phyloP scores from a whole-genome alignment of 164 flowering plant species.

The Chimonanthus praecox region DNA sequence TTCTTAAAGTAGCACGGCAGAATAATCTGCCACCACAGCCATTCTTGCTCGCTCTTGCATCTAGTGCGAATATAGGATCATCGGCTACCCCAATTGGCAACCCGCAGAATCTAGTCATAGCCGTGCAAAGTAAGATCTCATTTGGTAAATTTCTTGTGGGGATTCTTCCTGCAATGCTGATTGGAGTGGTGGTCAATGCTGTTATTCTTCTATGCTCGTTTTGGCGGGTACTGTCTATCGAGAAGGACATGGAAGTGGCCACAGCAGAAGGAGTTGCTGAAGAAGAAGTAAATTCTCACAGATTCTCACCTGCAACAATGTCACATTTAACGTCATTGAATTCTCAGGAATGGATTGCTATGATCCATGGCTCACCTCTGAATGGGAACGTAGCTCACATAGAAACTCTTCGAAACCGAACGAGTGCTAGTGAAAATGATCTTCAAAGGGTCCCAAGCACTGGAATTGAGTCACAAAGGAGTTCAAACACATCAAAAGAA shows the following conservation, averaged over 20 bases:
- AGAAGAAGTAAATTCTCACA: slow-evolving; percentile 53
- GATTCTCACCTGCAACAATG: slow-evolving; percentile 90
- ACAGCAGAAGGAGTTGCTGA: slow-evolving; percentile 37
- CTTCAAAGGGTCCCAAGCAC: slow-evolving; percentile 8
- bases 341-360: slow-evolving; percentile 2
- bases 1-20: slow-evolving; percentile 75
- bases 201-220: slow-evolving; percentile 48
- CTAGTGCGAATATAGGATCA: slow-evolving; percentile 88
- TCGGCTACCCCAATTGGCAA: slow-evolving; percentile 94
- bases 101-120: slow-evolving; percentile 91
- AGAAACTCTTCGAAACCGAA: slow-evolving; percentile 41
- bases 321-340: slow-evolving; percentile 16
- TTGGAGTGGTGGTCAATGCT: slow-evolving; percentile 58
- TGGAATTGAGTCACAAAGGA: slow-evolving; percentile 25
- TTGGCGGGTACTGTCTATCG: slow-evolving; percentile 53
- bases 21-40: slow-evolving; percentile 87
- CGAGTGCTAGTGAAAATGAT: slow-evolving; percentile 26
- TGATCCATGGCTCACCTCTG: neutral
- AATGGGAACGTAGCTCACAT: slow-evolving; percentile 12
- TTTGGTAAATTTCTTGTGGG: slow-evolving; percentile 61
- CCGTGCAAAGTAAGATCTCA: slow-evolving; percentile 62
- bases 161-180: slow-evolving; percentile 67
- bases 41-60: slow-evolving; percentile 77
- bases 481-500: slow-evolving; percentile 34
- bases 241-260: slow-evolving; percentile 48